These are phyloP conservation scores for Aspergillus costaricaensis DNA, from an alignment of 2,329 filamentous ascomycete genomes.

Conservation along the genomic window DNA sequence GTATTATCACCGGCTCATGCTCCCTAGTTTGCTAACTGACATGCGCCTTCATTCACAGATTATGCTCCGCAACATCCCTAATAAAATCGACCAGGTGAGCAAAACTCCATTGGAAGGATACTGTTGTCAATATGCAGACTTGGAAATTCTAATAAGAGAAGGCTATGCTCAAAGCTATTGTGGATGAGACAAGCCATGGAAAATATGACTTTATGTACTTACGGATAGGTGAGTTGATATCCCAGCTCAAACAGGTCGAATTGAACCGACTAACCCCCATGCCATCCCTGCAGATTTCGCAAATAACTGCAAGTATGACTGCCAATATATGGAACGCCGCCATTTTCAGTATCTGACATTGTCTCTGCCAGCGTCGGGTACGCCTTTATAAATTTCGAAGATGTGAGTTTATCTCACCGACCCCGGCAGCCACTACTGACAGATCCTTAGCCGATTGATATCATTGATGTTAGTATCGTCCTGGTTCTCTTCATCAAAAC, in stretches of 20 bases:
- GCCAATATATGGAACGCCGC: neutral
- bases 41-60: conserved; percentile 56
- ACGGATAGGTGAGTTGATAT: conserved; percentile 63
- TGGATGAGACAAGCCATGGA: conserved; percentile 76
- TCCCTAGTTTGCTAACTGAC: neutral
- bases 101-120: neutral
- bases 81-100: conserved; percentile 70
- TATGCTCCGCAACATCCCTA: conserved; percentile 94
- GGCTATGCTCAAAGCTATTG: conserved; percentile 71
- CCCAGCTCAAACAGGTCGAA: neutral
- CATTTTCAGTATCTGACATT: conserved; percentile 9
- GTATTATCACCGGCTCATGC: conserved; percentile 49
- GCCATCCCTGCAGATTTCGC: conserved; percentile 61
- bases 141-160: conserved; percentile 37
- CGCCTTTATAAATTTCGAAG: conserved; percentile 92
- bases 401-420: conserved; percentile 55
- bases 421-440: conserved; percentile 39
- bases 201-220: conserved; percentile 95
- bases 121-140: neutral
- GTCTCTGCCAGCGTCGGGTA: conserved; percentile 74
- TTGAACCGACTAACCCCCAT: conserved; percentile 1
- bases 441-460: conserved; percentile 63
- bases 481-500: neutral
- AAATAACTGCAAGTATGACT: conserved; percentile 76
- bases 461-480: conserved; percentile 62